Evolutionary conservation across 495 filamentous ascomycete species (phyloP).

Genomic region (Penicillium malachiteum): DNA sequence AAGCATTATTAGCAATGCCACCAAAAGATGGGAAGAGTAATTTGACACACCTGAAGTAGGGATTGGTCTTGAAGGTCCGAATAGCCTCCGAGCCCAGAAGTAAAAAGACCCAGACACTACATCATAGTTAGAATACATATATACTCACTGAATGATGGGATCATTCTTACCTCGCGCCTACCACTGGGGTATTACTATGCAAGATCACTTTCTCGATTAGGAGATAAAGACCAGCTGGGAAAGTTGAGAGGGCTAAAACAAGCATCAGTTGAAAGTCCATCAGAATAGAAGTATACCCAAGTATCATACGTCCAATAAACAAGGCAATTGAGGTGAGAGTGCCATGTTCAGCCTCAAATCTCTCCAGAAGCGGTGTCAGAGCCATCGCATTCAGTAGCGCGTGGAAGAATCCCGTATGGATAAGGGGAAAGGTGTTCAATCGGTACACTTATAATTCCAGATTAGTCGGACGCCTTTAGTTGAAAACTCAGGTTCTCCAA

Average conservation of each 20-base stretch:
- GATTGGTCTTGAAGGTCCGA: slow-evolving; percentile 71
- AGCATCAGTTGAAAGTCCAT: slow-evolving; percentile 14
- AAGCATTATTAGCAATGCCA: not conserved
- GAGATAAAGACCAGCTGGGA: slow-evolving; percentile 72
- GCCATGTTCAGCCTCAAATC: slow-evolving; percentile 92
- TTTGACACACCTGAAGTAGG: slow-evolving; percentile 60
- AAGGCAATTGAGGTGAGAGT: slow-evolving; percentile 80
- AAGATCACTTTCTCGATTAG: slow-evolving; percentile 68
- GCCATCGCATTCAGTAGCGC: slow-evolving; percentile 74
- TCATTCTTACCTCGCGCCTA: slow-evolving; percentile 72
- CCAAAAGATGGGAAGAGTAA: not conserved
- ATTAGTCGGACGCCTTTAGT: slow-evolving; percentile 6
- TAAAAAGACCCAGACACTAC: slow-evolving; percentile 87
- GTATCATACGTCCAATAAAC: slow-evolving; percentile 81
- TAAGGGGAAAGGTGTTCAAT: slow-evolving; percentile 86
- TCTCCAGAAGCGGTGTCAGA: slow-evolving; percentile 78
- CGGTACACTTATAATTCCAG: slow-evolving; percentile 72
- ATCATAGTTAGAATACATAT: not conserved
- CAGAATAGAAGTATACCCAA: not conserved
- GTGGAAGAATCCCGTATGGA: slow-evolving; percentile 80
- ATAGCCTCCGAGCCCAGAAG: slow-evolving; percentile 81
- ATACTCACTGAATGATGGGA: not conserved
- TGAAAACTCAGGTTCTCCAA: not conserved
- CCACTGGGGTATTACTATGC: slow-evolving; percentile 62
- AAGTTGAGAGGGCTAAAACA: slow-evolving; percentile 69